Base-by-base conservation (phyloP, 108 stramenopile genomes). In the Fistulifera pelliculosa region DNA sequence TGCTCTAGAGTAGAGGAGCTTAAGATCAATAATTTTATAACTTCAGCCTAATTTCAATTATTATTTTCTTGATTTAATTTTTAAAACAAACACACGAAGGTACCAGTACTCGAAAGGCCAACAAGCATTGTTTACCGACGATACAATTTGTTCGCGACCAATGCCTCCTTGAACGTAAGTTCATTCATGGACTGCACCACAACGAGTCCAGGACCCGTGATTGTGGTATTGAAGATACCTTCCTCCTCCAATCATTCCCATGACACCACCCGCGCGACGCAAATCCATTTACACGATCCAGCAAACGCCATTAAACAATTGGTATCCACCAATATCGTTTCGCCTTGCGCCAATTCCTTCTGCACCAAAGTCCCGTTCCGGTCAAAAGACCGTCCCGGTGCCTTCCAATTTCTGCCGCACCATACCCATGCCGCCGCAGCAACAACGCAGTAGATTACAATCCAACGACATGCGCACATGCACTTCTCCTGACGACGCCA, bases 191-290 rank as follows among this genome's bases (percentile, higher is more conserved):
- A 71, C 44, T 88, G 86, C 1, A 87, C 66, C 61, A 81, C 71
- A n/a, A 79, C 84, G 21, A 73, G 61, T 6, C 90, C 90, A 0
- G 90, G 90, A 41, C 90, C 90, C 1, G 83, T 86, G 27, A 93
- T 44, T 3, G 80, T 85, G 0, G 90, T 77, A 41, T 89, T 77
- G 63, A 93, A 93, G 49, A 93, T 68, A 38, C 90, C 90, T 40
- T 89, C 85, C 87, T n/a, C 87, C 90, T 54, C 88, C 85, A 28
- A 93, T 45, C 44, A 89, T 83, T 49, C 86, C 86, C 47, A 83
- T 74, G 47, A 88, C 73, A 1, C 87, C 87, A 19, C 72, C 66
- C n/a, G 82, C 21, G 1, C 64, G 75, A 24, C 55, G 55, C 25
- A 90, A 60, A 61, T 85, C 87, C 56, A 85, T 75, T 1, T 70